Base-by-base conservation (phyloP, 352 stramenopile species). In the Phytophthora litchii region DNA sequence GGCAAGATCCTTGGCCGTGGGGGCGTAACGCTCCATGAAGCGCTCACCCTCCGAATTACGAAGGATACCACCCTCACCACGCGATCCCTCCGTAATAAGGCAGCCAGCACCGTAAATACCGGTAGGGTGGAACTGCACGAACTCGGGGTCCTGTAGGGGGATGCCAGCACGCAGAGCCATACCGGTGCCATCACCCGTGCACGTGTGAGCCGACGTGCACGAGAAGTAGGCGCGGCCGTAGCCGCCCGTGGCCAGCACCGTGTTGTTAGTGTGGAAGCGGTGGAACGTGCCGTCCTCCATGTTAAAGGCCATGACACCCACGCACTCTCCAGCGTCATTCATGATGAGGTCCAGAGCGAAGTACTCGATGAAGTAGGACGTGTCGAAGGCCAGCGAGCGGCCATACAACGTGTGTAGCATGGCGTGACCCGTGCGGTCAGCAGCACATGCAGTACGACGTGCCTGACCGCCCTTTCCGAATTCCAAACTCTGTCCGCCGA, bases 341-440 rank as follows among this genome's bases (percentile, higher is more conserved):
- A 99, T 98, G 54, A 99, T 92, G 9, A 99, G 66, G 61, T 99
- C 96, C 51, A 98, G 78, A 17, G 94, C 95, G 75, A 99, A 99
- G 78, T 98, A 99, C 74, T 99, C 96, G 63, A 99, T 98, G 68
- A 99, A 99, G 78, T 98, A 98, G 29, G 91, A 97, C 38, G 96
- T 98, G 78, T 99, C 93, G 72, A 98, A 99, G 11, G 95, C 96
- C 40, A 99, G 73, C 45, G 90, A 98, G 10, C 95, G 86, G 38
- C 96, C 96, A 72, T 99, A 99, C 4, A 99, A 70, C 8, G 96
- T 99, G 78, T 99, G 96, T 17, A 99, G 78, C 94, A 99, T 98
- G 45, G 96, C 96, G 78, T 99, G 96, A 10, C 96, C 95, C 3
- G 96, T 99, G 19, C 96, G 77, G 84, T 99, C 96, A 11, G 96